These are phyloP conservation scores for Avena atlantica DNA, from an alignment of 176 grass and related monocot species.

Conservation along the genomic window DNA sequence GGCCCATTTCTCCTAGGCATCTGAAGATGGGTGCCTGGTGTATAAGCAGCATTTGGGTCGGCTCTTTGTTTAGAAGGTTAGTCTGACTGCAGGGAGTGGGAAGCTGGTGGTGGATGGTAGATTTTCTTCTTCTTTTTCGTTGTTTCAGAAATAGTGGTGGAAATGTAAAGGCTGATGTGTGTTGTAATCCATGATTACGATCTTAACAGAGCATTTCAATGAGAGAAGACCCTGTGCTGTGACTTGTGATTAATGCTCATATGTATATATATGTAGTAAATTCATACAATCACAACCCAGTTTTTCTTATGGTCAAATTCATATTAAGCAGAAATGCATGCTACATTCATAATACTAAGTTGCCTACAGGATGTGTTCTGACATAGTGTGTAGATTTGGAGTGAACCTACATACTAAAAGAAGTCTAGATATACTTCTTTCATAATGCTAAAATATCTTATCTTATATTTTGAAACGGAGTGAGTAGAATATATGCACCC, in stretches of 20 bases:
- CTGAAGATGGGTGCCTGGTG: conserved; percentile 81
- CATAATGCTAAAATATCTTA: too few species aligned
- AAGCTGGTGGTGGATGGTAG: conserved; percentile 38
- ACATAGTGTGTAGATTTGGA: too few species aligned
- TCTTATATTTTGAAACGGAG: too few species aligned
- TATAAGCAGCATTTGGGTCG: conserved; percentile 46
- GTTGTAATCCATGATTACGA: conserved; percentile 45
- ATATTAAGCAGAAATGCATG: background rate
- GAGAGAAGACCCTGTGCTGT: conserved; percentile 39
- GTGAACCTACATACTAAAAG: too few species aligned
- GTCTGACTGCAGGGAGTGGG: conserved; percentile 49
- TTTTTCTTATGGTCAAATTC: background rate
- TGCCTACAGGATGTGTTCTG: background rate
- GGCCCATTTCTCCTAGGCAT: conserved; percentile 70
- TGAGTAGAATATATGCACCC: background rate
- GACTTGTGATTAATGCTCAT: background rate
- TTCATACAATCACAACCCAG: background rate
- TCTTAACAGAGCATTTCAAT: conserved; percentile 46
- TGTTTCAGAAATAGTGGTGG: conserved; percentile 42
- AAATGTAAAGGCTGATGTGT: conserved; percentile 62
- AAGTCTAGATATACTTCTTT: too few species aligned
- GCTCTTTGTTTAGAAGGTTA: conserved; percentile 59
- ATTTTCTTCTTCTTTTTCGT: conserved; percentile 36
- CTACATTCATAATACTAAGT: background rate
- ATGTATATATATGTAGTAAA: background rate